Conservation (phyloP, 1,284 basidiomycete genomes). For the Rhodotorula sp. region DNA sequence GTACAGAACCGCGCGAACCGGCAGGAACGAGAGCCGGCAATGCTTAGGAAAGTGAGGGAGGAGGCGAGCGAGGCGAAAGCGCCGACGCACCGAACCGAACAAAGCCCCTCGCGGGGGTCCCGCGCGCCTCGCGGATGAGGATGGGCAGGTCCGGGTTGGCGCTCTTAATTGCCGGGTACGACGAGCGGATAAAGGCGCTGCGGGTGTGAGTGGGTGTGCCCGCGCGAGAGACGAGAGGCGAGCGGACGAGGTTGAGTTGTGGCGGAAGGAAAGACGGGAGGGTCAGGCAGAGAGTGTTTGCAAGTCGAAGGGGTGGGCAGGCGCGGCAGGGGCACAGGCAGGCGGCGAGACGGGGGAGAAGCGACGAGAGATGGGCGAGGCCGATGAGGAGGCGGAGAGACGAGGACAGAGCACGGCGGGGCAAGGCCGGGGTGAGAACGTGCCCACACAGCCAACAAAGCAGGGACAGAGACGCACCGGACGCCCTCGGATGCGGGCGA, state of each 20-base stretch:
- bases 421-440: neutral
- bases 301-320: no score
- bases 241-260: neutral
- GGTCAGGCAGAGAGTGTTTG: no score
- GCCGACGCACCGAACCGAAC: slow-evolving; percentile 77
- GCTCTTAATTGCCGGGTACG: slow-evolving; percentile 79
- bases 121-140: slow-evolving; percentile 83
- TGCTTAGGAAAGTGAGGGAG: neutral
- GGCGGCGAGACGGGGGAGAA: no score
- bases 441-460: neutral
- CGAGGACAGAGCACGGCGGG: neutral
- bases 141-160: slow-evolving; percentile 88
- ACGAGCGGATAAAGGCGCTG: slow-evolving; percentile 67
- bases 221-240: slow-evolving; percentile 19
- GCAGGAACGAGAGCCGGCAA: neutral
- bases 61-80: neutral
- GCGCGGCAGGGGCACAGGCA: no score
- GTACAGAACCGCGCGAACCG: neutral
- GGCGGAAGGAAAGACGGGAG: no score
- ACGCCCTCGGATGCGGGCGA: slow-evolving; percentile 75
- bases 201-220: slow-evolving; percentile 58
- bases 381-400: no score
- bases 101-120: slow-evolving; percentile 82
- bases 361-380: no score
- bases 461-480: slow-evolving; percentile 59